Conservation (phyloP, 257 asterid genomes). For the Nicotiana paniculata region DNA sequence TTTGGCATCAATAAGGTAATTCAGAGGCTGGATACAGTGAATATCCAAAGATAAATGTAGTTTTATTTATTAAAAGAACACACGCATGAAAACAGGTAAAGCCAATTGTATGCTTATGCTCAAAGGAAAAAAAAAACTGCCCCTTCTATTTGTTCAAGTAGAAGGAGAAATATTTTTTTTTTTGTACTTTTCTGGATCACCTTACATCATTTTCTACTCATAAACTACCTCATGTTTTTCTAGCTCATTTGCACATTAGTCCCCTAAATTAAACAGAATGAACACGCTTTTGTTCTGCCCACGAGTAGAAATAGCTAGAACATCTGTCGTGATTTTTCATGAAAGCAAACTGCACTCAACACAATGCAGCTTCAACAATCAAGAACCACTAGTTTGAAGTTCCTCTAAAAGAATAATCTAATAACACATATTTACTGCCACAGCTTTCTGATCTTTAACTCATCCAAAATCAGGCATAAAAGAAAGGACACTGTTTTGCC, state of each 20-base stretch:
- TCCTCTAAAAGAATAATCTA: neutral
- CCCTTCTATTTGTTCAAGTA: neutral
- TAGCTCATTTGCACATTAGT: neutral
- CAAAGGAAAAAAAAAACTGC: neutral
- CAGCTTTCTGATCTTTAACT: neutral
- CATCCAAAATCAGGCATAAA: neutral
- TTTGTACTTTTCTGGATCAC: neutral
- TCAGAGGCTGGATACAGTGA: neutral
- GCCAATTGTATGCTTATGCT: neutral
- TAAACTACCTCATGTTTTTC: neutral
- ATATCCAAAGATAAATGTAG: neutral
- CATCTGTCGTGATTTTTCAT: neutral
- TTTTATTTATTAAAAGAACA: neutral
- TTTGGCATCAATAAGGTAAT: neutral
- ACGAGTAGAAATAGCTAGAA: neutral
- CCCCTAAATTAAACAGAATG: neutral
- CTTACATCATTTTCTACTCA: neutral
- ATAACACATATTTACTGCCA: neutral
- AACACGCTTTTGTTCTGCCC: too few species aligned
- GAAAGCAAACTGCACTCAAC: neutral
- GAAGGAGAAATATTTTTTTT: neutral
- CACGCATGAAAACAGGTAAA: neutral
- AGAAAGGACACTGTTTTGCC: neutral
- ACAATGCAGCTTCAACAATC: neutral
- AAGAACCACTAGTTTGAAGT: neutral